These are phyloP conservation scores for Geranium brycei DNA, from an alignment of 345 rosid genomes.

Conservation along the genomic window DNA sequence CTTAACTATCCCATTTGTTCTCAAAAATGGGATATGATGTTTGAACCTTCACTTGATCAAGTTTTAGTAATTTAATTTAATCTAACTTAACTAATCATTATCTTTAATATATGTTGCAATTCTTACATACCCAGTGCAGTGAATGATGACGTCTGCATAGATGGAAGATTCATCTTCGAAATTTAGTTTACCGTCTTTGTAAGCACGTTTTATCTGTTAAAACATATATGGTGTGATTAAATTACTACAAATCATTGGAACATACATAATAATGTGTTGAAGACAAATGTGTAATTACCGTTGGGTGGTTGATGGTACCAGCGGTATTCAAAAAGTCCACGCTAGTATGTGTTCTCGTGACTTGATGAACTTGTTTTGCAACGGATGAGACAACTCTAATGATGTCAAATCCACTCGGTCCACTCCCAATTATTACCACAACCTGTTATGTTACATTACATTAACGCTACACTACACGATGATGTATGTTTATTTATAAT, in stretches of 20 bases:
- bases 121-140: background rate
- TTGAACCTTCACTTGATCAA: slow-evolving; percentile 2
- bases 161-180: background rate
- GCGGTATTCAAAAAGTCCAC: background rate
- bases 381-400: background rate
- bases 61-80: too few relatives aligned
- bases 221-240: too few relatives aligned
- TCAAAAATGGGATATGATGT: slow-evolving; percentile 7
- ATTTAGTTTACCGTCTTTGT: background rate
- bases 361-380: slow-evolving; percentile 2
- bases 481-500: too few relatives aligned
- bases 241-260: too few relatives aligned
- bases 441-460: background rate
- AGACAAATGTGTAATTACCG: background rate
- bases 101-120: too few relatives aligned
- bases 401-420: slow-evolving; percentile 5
- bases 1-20: slow-evolving; percentile 4
- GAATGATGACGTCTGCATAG: background rate
- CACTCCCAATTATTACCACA: slow-evolving; percentile 3
- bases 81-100: background rate
- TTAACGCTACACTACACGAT: too few relatives aligned
- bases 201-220: background rate
- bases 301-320: background rate
- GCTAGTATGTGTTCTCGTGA: background rate
- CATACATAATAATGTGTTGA: too few relatives aligned